Conservation (phyloP, 345 rosid species). For the Excoecaria cochinchinensis region DNA sequence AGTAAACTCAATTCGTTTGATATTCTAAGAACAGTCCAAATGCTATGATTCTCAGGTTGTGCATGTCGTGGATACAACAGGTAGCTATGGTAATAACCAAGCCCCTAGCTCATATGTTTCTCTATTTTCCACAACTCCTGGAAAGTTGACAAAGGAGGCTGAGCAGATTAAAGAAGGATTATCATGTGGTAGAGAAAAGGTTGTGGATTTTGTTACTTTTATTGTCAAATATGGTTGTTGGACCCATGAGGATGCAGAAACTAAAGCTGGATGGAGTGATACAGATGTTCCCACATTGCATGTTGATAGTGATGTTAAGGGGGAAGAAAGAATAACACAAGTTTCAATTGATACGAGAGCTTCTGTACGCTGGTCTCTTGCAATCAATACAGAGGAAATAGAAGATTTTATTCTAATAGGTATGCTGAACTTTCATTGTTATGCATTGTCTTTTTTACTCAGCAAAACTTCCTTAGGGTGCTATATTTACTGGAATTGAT, state of each 20-base stretch:
- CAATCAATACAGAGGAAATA: constrained; percentile 65
- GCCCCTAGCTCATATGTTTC: constrained; percentile 58
- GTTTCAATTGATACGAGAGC: constrained; percentile 64
- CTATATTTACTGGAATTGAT: neutral
- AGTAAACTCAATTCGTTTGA: constrained; percentile 3
- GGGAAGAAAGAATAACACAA: constrained; percentile 38
- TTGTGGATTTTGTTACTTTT: constrained; percentile 72
- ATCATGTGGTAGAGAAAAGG: constrained; percentile 65
- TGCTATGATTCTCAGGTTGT: constrained; percentile 58
- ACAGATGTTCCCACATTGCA: constrained; percentile 56
- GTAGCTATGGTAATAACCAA: constrained; percentile 38
- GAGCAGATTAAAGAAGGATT: constrained; percentile 70
- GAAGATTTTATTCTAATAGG: constrained; percentile 72
- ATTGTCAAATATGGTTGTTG: constrained; percentile 74
- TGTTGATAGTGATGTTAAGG: constrained; percentile 43
- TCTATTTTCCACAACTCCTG: constrained; percentile 80
- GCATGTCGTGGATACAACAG: constrained; percentile 81
- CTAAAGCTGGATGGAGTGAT: constrained; percentile 66
- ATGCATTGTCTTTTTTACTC: neutral
- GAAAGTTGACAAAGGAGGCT: constrained; percentile 68
- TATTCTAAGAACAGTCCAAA: constrained; percentile 1
- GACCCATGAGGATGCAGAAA: constrained; percentile 40
- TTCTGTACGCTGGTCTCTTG: constrained; percentile 84
- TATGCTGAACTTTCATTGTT: constrained; percentile 14
- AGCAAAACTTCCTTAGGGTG: neutral